Evolutionary conservation across 108 stramenopile genomes (phyloP).

Genomic region (Cyclostephanos invisitatus): DNA sequence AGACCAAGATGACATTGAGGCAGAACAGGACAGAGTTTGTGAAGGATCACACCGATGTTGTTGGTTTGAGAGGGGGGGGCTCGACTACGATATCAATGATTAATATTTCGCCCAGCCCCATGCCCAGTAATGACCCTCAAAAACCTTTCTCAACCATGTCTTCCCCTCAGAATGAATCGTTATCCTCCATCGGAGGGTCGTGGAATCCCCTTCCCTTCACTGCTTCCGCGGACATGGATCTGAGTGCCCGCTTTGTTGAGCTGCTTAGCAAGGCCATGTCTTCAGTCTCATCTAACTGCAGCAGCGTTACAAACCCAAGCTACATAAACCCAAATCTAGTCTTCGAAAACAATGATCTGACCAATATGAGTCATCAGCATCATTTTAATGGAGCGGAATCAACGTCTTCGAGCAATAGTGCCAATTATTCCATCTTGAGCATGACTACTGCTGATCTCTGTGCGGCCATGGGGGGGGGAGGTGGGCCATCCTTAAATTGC

Average conservation of each 20-base stretch:
- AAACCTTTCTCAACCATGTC: neutral
- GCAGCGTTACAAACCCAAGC: neutral
- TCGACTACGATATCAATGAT: neutral
- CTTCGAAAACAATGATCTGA: neutral
- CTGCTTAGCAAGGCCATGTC: slow-evolving; percentile 10
- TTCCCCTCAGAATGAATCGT: neutral
- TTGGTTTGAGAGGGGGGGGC: neutral
- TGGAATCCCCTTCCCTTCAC: slow-evolving; percentile 23
- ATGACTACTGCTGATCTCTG: slow-evolving; percentile 7
- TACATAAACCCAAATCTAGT: neutral
- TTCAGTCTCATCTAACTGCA: slow-evolving; percentile 21
- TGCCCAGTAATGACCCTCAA: neutral
- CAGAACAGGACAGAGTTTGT: slow-evolving; percentile 48
- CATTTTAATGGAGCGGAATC: neutral
- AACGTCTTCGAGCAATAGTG: neutral
- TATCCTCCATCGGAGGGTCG: slow-evolving; percentile 1
- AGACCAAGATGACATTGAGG: slow-evolving; percentile 57
- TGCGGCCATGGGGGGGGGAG: neutral
- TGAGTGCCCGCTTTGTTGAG: slow-evolving; percentile 4
- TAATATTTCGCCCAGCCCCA: neutral
- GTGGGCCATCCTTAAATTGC: neutral
- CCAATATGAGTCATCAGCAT: neutral
- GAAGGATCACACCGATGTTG: neutral
- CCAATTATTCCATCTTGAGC: slow-evolving; percentile 14
- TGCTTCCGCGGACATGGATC: slow-evolving; percentile 19